Percentiles rank a stretch among this genome's conserved stretches.
Evolutionary conservation across 345 rosid species (phyloP).

Genomic region (Pistacia atlantica): DNA sequence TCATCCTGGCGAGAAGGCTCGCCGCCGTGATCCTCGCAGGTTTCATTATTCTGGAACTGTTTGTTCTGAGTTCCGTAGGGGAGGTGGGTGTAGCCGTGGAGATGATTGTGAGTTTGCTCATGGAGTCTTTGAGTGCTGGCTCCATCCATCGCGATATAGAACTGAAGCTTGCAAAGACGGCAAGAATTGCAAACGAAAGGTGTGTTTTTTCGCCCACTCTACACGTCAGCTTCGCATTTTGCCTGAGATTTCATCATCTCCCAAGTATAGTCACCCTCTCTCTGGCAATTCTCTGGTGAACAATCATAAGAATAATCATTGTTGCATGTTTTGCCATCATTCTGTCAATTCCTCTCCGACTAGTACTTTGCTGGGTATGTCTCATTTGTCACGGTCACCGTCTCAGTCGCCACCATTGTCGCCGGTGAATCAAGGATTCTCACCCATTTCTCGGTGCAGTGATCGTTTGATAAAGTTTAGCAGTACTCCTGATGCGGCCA

Average conservation of each 20-base stretch:
- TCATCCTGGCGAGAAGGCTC: constrained; percentile 88
- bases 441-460: constrained; percentile 33
- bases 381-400: constrained; percentile 61
- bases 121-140: constrained; percentile 85
- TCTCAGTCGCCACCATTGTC: constrained; percentile 77
- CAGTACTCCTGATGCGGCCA: constrained; percentile 18
- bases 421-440: constrained; percentile 51
- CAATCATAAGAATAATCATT: constrained; percentile 28
- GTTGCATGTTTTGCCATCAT: constrained; percentile 64
- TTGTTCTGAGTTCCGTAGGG: constrained; percentile 73
- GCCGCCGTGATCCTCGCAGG: constrained; percentile 77
- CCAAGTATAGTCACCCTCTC: constrained; percentile 11
- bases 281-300: constrained; percentile 14
- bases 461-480: constrained; percentile 41
- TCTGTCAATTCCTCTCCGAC: constrained; percentile 62
- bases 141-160: constrained; percentile 68
- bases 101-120: constrained; percentile 70
- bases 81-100: constrained; percentile 61
- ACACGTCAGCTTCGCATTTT: constrained; percentile 64
- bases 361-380: constrained; percentile 65
- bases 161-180: constrained; percentile 80
- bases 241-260: constrained; percentile 37
- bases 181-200: constrained; percentile 64
- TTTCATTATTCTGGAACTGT: constrained; percentile 66
- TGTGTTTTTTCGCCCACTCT: constrained; percentile 77